Base-by-base conservation (phyloP, 164 flowering plant species). In the Euptelea pleiosperma region DNA sequence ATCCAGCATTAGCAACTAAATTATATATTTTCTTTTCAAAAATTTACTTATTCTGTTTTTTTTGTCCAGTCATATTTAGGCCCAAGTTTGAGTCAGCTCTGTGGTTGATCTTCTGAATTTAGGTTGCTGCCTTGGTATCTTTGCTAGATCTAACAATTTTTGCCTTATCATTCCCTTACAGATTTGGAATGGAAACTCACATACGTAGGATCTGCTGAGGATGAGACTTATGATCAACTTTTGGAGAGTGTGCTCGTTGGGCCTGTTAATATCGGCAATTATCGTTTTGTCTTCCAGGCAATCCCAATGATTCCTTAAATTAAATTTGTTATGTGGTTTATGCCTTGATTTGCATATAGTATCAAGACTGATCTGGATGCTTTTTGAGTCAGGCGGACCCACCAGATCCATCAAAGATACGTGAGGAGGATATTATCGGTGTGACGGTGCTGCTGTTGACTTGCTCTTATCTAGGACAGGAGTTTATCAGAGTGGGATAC, bases 181-280 rank as follows among this genome's bases (percentile, higher is more conserved):
- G 99, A 94, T 73, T 69, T 94, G 78, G 99, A 94, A 70, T 94
- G 99, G 99, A 94, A 93, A 70, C 96, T 94, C 53, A 86, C 78
- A 3, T 94, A 94, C 62, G 99, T 94, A 26, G 99, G 99, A 66
- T 94, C 99, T 61, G 97, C 99, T 49, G 99, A 94, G 68, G 99
- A 91, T 77, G 99, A 94, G 66, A 82, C 95, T 4, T 86, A 85
- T 63, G 99, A 94, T 67, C 99, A 94, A 73, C 77, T 90, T 6
- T 56, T 94, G 39, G 99, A 94, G 66, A 91, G 99, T 67, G 99
- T 94, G 19, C 93, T 94, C 75, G 99, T 94, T 60, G 99, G 99
- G 46, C 99, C 99, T 34, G 95, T 94, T 57, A 94, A 94, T 75
- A 83, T 94, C 60, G 99, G 99, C 51, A 94, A 88, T 58, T 94